Base-by-base conservation (phyloP, 2,329 filamentous ascomycete species). In the Phaeosphaeriaceae sp. region DNA sequence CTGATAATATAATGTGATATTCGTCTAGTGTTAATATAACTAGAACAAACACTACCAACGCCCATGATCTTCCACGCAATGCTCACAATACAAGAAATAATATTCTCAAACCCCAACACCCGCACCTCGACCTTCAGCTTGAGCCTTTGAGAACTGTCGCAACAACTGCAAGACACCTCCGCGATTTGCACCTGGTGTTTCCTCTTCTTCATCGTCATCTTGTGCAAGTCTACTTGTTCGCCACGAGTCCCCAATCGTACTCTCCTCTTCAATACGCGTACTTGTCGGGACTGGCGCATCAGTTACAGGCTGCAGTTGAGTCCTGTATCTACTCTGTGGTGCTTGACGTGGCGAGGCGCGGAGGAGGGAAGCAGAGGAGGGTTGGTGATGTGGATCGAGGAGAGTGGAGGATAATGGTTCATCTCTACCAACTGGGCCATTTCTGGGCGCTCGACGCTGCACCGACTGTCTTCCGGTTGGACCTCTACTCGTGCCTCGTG, bases 371-470 rank as follows among this genome's bases (percentile, higher is more conserved):
- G 76, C 75, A 1, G 80, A 77, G 0, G 79, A 77, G 5, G 88
- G 88, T 52, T 92, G 88, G 53, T 92, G 86, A 64, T 89, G 88
- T 2, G 88, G 85, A 71, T 92, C 89, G 2, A 92, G 77, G 1
- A 92, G 78, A 57, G 89, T 83, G 1, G 88, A 91, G 15, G 85
- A 83, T 81, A 89, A 86, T 4, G 87, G 87, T 8, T 86, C 88
- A 4, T 68, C 68, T 44, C 61, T 54, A 46, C 54, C 43, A 48
- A 45, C 35, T 29, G 61, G 56, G 8, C 54, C 59, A 42, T 60
- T 56, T 44, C 58, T 54, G 5, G 63, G 55, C 15, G 65, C 59
- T 18, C 66, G 62, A 15, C 65, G 66, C 21, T 64, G 67, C 3
- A 60, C 37, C 21, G 57, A 52, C 39, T 66, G 64, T 38, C 62